Base-by-base conservation (phyloP, 768 basidiomycete species). In the Russula virescens region DNA sequence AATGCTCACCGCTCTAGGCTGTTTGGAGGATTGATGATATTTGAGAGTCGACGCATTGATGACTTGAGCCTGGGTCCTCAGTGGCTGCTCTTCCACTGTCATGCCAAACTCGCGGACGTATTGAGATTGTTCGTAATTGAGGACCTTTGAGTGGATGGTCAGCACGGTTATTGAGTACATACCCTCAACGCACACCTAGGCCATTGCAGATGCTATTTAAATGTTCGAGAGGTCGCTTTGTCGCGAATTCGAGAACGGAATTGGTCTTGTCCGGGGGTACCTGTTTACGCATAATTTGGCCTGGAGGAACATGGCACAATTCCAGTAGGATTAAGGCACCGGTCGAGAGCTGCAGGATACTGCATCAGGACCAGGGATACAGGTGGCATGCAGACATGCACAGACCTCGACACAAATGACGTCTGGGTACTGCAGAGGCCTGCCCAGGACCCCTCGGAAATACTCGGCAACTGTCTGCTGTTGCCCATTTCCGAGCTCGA, bases 241-340 rank as follows among this genome's bases (percentile, higher is more conserved):
- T 88, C 0, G 89, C 80, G 63, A 91, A 91, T 0, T 78, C 78
- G 0, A 90, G 76, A 3, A 91, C 80, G 1, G 80, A 77, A 55
- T 79, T 81, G 0, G 84, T 85, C 68, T 84, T 84, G 48, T 89
- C 86, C 0, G 83, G 76, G 0, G 88, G 87, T 0, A 92, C 76
- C 53, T 88, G 84, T 66, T 86, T 88, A 47, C 83, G 79, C 79
- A 88, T 84, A 42, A 89, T 81, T 67, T 91, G 89, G 0, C 88
- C 89, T 0, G 77, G 70, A 0, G 80, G 77, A 3, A 91, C 85
- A 0, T 69, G 72, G 68, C 89, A 91, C 2, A 83, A 71, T 66
- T 91, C 89, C 0, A 91, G 71, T 0, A 90, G 89, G 4, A 88
- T 76, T 35, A 85, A 68, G 0, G 89, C 88, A 1, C 81, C 82